A percentile compares a stretch with the other conserved stretches of the same genome.
phyloP scores from a whole-genome alignment of 139 green algal species.

The Chlorella sp. region DNA sequence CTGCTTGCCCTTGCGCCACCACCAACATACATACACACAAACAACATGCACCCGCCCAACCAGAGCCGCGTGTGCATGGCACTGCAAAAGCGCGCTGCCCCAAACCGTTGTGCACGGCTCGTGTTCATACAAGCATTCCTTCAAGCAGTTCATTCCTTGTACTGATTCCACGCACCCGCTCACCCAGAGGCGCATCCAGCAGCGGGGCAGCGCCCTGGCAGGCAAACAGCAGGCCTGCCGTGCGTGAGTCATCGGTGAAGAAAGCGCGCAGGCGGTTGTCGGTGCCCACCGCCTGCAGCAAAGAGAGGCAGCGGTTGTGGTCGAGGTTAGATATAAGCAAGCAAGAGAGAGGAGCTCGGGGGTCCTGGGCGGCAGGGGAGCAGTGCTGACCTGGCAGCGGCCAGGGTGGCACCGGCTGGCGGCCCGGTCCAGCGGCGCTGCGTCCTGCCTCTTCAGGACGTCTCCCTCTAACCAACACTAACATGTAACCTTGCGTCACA shows the following conservation, averaged over 20 bases:
- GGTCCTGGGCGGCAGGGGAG: too few species aligned
- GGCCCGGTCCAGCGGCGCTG: not conserved
- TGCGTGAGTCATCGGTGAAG: slow-evolving; percentile 74
- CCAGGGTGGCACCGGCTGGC: too few species aligned
- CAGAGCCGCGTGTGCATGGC: not conserved
- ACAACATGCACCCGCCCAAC: too few species aligned
- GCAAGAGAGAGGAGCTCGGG: not conserved
- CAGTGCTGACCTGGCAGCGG: not conserved
- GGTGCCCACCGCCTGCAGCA: slow-evolving; percentile 82
- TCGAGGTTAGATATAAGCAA: too few species aligned
- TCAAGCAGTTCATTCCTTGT: too few species aligned
- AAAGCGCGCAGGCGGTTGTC: slow-evolving; percentile 88
- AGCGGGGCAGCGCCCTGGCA: slow-evolving; percentile 25
- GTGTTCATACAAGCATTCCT: too few species aligned
- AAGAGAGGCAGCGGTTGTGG: not conserved
- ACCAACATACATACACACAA: too few species aligned
- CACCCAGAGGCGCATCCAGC: slow-evolving; percentile 34
- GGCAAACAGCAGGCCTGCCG: slow-evolving; percentile 38
- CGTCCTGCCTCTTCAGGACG: too few species aligned
- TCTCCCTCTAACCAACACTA: too few species aligned
- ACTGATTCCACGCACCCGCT: not conserved
- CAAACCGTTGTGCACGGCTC: not conserved
- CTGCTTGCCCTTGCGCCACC: too few species aligned
- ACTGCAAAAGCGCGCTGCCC: not conserved
- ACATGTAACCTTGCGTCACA: too few species aligned